phyloP scores from a whole-genome alignment of 164 flowering plant genomes.

The Vitis rupestris region DNA sequence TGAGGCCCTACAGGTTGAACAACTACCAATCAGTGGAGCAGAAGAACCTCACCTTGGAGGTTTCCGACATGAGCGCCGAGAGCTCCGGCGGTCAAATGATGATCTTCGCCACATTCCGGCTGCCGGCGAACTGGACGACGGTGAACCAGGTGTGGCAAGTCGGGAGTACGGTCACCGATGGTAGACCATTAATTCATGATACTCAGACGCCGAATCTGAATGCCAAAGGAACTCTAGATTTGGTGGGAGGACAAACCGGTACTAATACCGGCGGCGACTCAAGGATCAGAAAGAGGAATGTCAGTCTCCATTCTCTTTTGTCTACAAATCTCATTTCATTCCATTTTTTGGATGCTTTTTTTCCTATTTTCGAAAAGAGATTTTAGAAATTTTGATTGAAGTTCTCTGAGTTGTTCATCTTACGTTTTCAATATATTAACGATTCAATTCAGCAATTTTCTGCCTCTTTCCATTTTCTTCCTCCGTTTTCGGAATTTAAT shows the following conservation, averaged over 20 bases:
- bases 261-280: conserved; percentile 7
- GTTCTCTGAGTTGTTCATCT: too few relatives aligned
- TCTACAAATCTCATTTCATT: background rate
- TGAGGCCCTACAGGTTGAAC: conserved; percentile 29
- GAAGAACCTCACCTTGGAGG: conserved; percentile 23
- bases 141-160: conserved; percentile 46
- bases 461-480: too few relatives aligned
- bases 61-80: conserved; percentile 28
- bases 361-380: background rate
- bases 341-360: background rate
- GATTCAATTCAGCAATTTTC: too few relatives aligned
- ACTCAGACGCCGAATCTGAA: conserved; percentile 40
- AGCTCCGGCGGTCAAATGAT: conserved; percentile 4
- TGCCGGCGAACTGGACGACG: conserved; percentile 18
- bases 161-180: conserved; percentile 31
- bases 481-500: too few relatives aligned
- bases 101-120: conserved; percentile 25
- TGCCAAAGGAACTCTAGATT: conserved; percentile 44
- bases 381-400: background rate
- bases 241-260: conserved; percentile 31
- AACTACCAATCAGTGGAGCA: conserved; percentile 18
- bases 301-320: conserved; percentile 23
- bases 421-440: too few relatives aligned
- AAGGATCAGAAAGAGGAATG: conserved; percentile 35
- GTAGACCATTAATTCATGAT: conserved; percentile 40